phyloP scores from a whole-genome alignment of 1,284 basidiomycete species.

The Ganoderma multipileum region DNA sequence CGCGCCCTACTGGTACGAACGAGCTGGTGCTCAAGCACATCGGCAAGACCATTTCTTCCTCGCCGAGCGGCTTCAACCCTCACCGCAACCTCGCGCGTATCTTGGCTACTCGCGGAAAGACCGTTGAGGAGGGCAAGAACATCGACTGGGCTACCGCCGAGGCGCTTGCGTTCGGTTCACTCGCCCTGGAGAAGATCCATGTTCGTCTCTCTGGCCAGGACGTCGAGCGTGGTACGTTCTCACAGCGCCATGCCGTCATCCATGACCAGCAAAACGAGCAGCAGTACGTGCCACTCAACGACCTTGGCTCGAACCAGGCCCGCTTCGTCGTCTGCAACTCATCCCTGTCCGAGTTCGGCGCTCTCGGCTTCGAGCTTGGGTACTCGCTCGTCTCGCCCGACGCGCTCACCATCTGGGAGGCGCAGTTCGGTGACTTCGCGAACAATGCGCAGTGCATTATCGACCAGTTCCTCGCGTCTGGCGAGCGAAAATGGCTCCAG shows the following conservation, averaged over 20 bases:
- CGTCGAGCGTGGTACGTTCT: conserved; percentile 99
- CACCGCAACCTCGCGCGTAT: conserved; percentile 97
- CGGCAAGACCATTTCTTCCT: conserved; percentile 87
- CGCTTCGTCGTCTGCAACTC: conserved; percentile 97
- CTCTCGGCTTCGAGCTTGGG: conserved; percentile 97
- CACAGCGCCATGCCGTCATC: conserved; percentile 97
- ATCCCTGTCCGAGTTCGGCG: conserved; percentile 94
- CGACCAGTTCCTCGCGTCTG: conserved; percentile 98
- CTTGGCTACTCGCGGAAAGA: conserved; percentile 86
- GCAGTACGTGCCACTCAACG: conserved; percentile 90
- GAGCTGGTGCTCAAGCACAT: conserved; percentile 84
- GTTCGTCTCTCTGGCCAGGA: conserved; percentile 98
- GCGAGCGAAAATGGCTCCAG: conserved; percentile 98
- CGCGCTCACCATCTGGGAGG: conserved; percentile 97
- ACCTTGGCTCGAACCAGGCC: conserved; percentile 89
- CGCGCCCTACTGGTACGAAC: conserved; percentile 86
- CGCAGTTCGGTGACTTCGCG: conserved; percentile 98
- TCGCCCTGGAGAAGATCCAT: conserved; percentile 94
- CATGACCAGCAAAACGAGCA: conserved; percentile 96
- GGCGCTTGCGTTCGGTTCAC: conserved; percentile 94
- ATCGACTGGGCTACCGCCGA: conserved; percentile 99
- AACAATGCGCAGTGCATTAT: conserved; percentile 99
- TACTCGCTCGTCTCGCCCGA: conserved; percentile 98
- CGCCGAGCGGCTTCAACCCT: conserved; percentile 86
- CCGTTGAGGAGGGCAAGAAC: conserved; percentile 88